Evolutionary conservation across 2,329 filamentous ascomycete species (phyloP).

Genomic region (Dactylonectria estremocensis): DNA sequence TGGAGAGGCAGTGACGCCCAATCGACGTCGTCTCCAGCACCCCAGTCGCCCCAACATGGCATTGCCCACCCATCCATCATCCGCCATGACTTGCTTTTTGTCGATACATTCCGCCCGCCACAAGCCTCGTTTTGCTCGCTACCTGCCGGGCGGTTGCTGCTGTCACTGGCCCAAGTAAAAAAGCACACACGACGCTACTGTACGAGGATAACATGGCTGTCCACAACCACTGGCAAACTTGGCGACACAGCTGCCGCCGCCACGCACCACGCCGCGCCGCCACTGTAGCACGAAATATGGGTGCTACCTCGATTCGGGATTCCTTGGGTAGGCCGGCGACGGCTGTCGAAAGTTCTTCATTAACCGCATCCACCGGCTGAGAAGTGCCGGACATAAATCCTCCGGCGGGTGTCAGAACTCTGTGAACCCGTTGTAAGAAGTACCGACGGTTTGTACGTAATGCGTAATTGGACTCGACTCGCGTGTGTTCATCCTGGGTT

Average conservation of each 20-base stretch:
- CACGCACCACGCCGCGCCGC: constrained; percentile 15
- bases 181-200: constrained; percentile 46
- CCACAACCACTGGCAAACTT: constrained; percentile 16
- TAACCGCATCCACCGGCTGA: constrained; percentile 19
- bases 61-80: constrained; percentile 33
- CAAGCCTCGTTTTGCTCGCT: constrained; percentile 39
- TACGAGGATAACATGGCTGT: constrained; percentile 33
- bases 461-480: constrained; percentile 27
- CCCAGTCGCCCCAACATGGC: constrained; percentile 33
- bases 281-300: not conserved
- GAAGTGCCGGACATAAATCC: constrained; percentile 33
- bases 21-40: constrained; percentile 23
- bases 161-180: constrained; percentile 38
- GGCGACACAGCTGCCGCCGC: constrained; percentile 18
- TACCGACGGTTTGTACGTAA: constrained; percentile 40
- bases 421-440: not conserved
- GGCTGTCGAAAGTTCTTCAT: constrained; percentile 13
- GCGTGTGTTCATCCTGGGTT: constrained; percentile 12
- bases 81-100: constrained; percentile 32
- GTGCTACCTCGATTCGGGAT: constrained; percentile 4
- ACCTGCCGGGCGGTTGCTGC: constrained; percentile 29
- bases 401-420: constrained; percentile 28
- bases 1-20: constrained; percentile 37
- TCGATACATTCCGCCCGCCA: constrained; percentile 23
- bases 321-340: not conserved